phyloP scores from a whole-genome alignment of 1,139 yeast genomes.

The Geotrichum restrictum region DNA sequence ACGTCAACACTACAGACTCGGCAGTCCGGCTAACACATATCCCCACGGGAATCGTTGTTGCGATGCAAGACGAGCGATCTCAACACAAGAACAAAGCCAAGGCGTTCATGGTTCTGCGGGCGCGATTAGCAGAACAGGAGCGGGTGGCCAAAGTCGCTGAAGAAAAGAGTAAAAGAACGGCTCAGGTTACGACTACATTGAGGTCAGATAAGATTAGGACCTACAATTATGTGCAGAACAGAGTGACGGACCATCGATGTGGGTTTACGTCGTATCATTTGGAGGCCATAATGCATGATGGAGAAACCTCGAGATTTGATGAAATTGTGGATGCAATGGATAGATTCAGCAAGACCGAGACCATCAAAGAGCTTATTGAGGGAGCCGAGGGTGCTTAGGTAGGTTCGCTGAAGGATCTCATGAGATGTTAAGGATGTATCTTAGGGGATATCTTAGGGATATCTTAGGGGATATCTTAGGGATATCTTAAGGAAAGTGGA shows the following conservation, averaged over 20 bases:
- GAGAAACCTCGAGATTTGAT: slow-evolving; percentile 52
- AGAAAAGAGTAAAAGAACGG: slow-evolving; percentile 66
- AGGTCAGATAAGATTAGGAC: slow-evolving; percentile 92
- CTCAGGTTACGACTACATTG: slow-evolving; percentile 84
- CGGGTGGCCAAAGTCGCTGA: slow-evolving; percentile 58
- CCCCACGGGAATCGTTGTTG: slow-evolving; percentile 85
- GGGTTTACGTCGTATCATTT: slow-evolving; percentile 73
- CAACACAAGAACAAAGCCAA: slow-evolving; percentile 95
- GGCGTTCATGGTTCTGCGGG: slow-evolving; percentile 77
- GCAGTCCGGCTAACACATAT: slow-evolving; percentile 91
- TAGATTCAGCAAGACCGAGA: slow-evolving; percentile 46
- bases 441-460: no score
- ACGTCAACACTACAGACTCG: slow-evolving; percentile 95
- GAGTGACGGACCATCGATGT: slow-evolving; percentile 92
- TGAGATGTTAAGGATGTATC: no score
- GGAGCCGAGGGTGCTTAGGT: no score
- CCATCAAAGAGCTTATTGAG: slow-evolving; percentile 41
- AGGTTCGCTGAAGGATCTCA: background rate
- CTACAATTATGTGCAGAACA: slow-evolving; percentile 85
- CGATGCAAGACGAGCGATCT: slow-evolving; percentile 92
- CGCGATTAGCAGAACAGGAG: slow-evolving; percentile 79
- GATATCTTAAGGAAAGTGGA: no score
- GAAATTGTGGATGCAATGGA: slow-evolving; percentile 57
- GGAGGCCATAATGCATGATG: slow-evolving; percentile 67
- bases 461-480: no score